A percentile compares a stretch with the other conserved stretches of the same genome.
Conservation (phyloP, 371 early-diverging fungal species). For the Rhizomucor pusillus region DNA sequence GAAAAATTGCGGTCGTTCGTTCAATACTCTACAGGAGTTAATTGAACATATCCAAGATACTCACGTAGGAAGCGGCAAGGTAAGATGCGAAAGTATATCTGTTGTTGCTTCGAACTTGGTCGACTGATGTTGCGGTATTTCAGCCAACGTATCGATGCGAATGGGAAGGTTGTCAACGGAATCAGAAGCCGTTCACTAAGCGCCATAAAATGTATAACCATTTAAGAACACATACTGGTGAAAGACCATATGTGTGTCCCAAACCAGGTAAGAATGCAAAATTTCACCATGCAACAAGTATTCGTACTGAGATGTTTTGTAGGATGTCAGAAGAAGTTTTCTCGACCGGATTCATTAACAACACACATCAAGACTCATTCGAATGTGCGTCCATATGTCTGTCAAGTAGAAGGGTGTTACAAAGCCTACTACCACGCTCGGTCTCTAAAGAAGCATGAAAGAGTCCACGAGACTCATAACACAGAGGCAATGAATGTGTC, state of each 20-base stretch:
- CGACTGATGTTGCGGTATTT: not conserved
- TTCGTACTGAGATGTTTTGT: conserved; percentile 6
- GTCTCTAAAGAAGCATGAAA: conserved; percentile 76
- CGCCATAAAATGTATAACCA: conserved; percentile 90
- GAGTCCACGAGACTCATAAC: conserved; percentile 42
- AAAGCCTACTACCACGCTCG: conserved; percentile 82
- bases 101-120: not conserved
- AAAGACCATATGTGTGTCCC: conserved; percentile 61
- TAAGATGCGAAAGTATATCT: not conserved
- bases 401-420: conserved; percentile 58
- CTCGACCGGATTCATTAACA: conserved; percentile 84
- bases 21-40: conserved; percentile 39
- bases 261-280: conserved; percentile 19
- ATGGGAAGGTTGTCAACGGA: conserved; percentile 80
- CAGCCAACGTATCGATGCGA: conserved; percentile 73
- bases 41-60: conserved; percentile 57
- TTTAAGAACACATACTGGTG: conserved; percentile 84
- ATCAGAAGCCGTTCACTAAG: conserved; percentile 79
- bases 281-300: not conserved
- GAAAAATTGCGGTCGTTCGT: conserved; percentile 49
- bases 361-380: conserved; percentile 90
- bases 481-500: not conserved
- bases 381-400: conserved; percentile 70
- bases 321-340: conserved; percentile 80
- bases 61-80: conserved; percentile 52